Evolutionary conservation across 2,329 filamentous ascomycete species (phyloP).

Genomic region (Penicillium psychrosexuale): DNA sequence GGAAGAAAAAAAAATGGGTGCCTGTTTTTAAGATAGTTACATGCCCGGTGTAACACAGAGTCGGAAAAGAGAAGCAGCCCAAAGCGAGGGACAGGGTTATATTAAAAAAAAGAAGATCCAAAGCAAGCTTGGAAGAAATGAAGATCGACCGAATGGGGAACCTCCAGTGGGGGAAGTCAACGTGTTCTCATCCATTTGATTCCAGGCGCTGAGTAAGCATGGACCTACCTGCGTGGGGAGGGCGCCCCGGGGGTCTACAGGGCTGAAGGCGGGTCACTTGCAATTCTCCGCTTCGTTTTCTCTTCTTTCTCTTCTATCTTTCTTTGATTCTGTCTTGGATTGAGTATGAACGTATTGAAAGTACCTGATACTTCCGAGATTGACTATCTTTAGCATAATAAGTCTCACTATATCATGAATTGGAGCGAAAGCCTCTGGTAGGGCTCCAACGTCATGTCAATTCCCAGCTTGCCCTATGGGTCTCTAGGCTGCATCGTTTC

Average conservation of each 20-base stretch:
- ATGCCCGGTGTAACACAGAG: slow-evolving; percentile 18
- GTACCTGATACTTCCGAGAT: not conserved
- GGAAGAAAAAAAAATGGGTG: slow-evolving; percentile 8
- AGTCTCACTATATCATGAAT: not conserved
- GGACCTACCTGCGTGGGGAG: not conserved
- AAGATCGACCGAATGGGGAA: slow-evolving; percentile 16
- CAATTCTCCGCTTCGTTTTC: not conserved
- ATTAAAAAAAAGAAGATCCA: not conserved
- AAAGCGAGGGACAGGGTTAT: slow-evolving; percentile 7
- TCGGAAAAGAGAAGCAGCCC: slow-evolving; percentile 7
- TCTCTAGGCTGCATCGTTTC: slow-evolving; percentile 24
- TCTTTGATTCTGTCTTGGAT: not conserved
- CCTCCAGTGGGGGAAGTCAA: slow-evolving; percentile 17
- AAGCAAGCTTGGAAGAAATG: not conserved
- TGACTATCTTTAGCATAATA: not conserved
- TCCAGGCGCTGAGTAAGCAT: slow-evolving; percentile 21
- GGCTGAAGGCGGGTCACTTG: slow-evolving; percentile 19
- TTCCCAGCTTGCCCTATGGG: slow-evolving; percentile 16
- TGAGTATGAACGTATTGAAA: not conserved
- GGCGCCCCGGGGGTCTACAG: slow-evolving; percentile 9
- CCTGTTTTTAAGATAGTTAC: slow-evolving; percentile 14
- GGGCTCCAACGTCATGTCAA: slow-evolving; percentile 2
- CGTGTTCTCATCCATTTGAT: slow-evolving; percentile 28
- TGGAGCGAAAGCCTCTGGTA: not conserved
- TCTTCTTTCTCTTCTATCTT: not conserved